These are phyloP conservation scores for Berberis vulgaris DNA, from an alignment of 164 flowering plant genomes.

Conservation along the genomic window DNA sequence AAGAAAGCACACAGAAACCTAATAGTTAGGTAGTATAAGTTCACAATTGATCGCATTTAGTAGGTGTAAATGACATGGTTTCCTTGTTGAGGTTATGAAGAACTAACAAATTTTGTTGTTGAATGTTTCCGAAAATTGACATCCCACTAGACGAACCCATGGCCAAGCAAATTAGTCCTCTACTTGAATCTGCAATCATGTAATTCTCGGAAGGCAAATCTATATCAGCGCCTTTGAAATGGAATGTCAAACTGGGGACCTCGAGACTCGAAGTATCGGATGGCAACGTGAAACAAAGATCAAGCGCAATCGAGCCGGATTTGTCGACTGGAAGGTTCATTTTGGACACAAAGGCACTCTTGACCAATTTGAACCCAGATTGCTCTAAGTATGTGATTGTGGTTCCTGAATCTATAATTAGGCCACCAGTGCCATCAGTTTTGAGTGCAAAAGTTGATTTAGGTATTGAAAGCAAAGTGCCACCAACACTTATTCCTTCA, in stretches of 20 bases:
- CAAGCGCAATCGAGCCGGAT: background rate
- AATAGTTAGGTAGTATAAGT: too few relatives aligned
- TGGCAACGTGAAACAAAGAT: background rate
- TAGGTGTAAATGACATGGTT: background rate
- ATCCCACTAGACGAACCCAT: background rate
- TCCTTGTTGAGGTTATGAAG: background rate
- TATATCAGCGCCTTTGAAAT: background rate
- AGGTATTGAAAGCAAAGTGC: conserved; percentile 33
- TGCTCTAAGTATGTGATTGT: conserved; percentile 65
- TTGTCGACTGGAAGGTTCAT: conserved; percentile 17
- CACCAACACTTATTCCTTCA: conserved; percentile 72
- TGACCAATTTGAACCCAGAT: conserved; percentile 34
- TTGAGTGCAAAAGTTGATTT: conserved; percentile 38
- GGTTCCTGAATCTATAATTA: conserved; percentile 90
- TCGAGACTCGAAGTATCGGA: background rate
- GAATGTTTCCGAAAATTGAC: background rate
- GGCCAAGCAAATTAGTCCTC: background rate
- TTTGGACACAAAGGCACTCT: conserved; percentile 47
- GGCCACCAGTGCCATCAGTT: conserved; percentile 65
- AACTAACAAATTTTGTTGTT: background rate
- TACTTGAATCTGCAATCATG: background rate
- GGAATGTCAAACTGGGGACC: background rate
- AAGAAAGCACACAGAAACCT: too few relatives aligned
- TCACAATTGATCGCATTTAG: background rate
- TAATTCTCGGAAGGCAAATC: background rate